A percentile compares a stretch with the other conserved stretches of the same genome.
phyloP scores from a whole-genome alignment of 371 early-diverging fungal species.

The Batrachochytrium dendrobatidis region DNA sequence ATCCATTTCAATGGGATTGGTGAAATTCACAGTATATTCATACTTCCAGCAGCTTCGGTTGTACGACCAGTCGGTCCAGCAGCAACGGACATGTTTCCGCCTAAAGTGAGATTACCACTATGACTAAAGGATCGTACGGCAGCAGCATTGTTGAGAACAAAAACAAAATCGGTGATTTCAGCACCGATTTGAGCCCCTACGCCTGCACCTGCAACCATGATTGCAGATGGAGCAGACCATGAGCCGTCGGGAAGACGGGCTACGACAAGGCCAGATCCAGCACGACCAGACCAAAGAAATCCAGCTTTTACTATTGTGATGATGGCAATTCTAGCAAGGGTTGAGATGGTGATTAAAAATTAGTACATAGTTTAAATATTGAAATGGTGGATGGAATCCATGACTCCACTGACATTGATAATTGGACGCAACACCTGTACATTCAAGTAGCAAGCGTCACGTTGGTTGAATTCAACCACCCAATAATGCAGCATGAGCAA shows the following conservation, averaged over 20 bases:
- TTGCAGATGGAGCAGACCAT: slow-evolving; percentile 34
- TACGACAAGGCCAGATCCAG: slow-evolving; percentile 89
- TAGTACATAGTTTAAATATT: neutral
- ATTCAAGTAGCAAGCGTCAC: neutral
- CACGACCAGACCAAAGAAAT: slow-evolving; percentile 82
- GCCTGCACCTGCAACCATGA: slow-evolving; percentile 31
- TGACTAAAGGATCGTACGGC: slow-evolving; percentile 86
- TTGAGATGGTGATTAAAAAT: neutral
- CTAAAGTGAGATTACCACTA: slow-evolving; percentile 82
- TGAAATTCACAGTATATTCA: neutral
- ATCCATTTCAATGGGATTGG: neutral
- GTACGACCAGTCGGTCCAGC: slow-evolving; percentile 89
- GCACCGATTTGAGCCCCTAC: slow-evolving; percentile 82
- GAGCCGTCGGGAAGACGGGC: slow-evolving; percentile 53
- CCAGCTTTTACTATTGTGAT: slow-evolving; percentile 58
- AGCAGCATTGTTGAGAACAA: slow-evolving; percentile 75
- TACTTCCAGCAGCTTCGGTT: slow-evolving; percentile 75
- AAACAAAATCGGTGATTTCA: slow-evolving; percentile 85
- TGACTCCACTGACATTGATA: neutral
- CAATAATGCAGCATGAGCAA: no score
- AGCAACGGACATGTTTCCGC: slow-evolving; percentile 82
- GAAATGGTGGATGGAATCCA: neutral
- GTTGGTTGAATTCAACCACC: no score
- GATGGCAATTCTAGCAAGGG: slow-evolving; percentile 26
- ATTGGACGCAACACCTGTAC: neutral